These are phyloP conservation scores for Lactifluus echinatus DNA, from an alignment of 768 basidiomycete species.

Conservation along the genomic window DNA sequence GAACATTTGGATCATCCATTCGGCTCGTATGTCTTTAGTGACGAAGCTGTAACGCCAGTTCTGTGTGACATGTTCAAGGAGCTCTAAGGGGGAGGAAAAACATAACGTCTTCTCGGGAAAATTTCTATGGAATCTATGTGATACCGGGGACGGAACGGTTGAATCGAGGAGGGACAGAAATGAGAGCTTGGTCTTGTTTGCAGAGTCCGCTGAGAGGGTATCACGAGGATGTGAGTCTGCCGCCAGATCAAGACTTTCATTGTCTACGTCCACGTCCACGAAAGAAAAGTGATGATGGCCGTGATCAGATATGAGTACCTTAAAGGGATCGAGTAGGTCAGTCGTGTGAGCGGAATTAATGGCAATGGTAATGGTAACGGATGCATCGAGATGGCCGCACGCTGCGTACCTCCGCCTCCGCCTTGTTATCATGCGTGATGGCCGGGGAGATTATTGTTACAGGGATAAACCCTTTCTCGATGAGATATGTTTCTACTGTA, in stretches of 20 bases:
- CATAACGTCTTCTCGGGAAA: slow-evolving; percentile 20
- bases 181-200: slow-evolving; percentile 1
- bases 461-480: slow-evolving; percentile 17
- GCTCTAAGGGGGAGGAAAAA: slow-evolving; percentile 40
- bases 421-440: too few species aligned
- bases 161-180: slow-evolving; percentile 17
- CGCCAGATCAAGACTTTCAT: neutral
- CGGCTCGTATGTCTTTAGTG: slow-evolving; percentile 58
- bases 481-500: slow-evolving; percentile 19
- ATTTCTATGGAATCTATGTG: neutral
- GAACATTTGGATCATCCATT: slow-evolving; percentile 55
- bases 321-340: neutral
- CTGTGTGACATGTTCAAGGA: slow-evolving; percentile 70
- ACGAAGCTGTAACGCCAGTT: slow-evolving; percentile 80
- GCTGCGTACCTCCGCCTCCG: too few species aligned
- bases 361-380: too few species aligned
- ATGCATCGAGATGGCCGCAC: too few species aligned
- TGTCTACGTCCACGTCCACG: slow-evolving; percentile 1
- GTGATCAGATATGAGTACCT: neutral
- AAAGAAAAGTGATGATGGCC: slow-evolving; percentile 4
- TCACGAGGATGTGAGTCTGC: neutral
- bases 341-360: neutral
- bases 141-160: slow-evolving; percentile 5
- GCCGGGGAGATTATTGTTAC: slow-evolving; percentile 1
- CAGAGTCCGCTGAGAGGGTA: neutral